These are phyloP conservation scores for Terana coerulea DNA, from an alignment of 768 basidiomycete species.

Conservation along the genomic window DNA sequence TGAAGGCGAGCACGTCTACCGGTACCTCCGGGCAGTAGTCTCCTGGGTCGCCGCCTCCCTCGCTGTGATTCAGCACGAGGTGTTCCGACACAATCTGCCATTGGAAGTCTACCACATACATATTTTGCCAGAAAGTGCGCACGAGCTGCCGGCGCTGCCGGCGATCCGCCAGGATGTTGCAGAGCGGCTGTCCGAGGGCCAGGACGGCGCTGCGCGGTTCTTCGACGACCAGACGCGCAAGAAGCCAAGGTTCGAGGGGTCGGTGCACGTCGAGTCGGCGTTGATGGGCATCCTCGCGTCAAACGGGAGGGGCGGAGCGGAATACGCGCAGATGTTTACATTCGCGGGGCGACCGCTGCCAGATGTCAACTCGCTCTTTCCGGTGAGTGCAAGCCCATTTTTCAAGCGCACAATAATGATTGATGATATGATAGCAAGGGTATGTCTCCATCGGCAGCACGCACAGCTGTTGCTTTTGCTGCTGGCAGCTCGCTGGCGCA, in stretches of 20 bases:
- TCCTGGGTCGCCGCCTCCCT: conserved; percentile 9
- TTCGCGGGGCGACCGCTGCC: not conserved
- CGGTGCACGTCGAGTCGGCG: conserved; percentile 8
- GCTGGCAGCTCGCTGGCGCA: conserved; percentile 4
- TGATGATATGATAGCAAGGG: conserved; percentile 3
- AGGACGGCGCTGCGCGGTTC: not conserved
- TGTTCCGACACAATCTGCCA: not conserved
- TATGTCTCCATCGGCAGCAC: conserved; percentile 10
- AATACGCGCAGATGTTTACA: not conserved
- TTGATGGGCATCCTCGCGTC: conserved; percentile 5
- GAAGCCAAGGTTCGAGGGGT: not conserved
- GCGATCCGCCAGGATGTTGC: conserved; percentile 5
- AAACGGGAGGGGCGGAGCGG: too few species aligned
- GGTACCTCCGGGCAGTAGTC: conserved; percentile 11
- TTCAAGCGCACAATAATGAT: too few species aligned
- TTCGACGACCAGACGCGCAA: not conserved
- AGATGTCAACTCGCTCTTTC: not conserved
- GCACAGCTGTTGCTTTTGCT: conserved; percentile 8
- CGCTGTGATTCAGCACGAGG: conserved; percentile 6
- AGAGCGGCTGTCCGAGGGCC: not conserved
- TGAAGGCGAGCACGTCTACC: conserved; percentile 10
- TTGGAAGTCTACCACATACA: conserved; percentile 9
- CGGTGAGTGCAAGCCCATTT: not conserved
- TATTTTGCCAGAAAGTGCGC: not conserved
- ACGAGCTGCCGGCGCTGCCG: not conserved